Base-by-base conservation (phyloP, 73 alveolate species). In the Stentor coeruleus region DNA sequence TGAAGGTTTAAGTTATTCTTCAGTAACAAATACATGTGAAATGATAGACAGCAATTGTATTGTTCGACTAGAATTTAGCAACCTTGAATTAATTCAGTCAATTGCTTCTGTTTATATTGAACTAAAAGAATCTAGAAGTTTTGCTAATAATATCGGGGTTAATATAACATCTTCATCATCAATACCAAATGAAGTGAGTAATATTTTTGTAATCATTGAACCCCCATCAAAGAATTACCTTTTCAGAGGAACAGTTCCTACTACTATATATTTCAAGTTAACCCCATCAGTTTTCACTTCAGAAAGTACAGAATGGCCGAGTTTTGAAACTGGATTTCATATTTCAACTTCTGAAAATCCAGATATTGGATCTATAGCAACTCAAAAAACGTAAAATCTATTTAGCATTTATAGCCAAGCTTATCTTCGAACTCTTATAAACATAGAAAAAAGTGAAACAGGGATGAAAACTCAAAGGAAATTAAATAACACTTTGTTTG, bases 211-310 rank as follows among this genome's bases (percentile, higher is more conserved):
- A 11, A 11, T 49, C 20, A 49, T 49, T 20, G 20, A 49, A 49
- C 28, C 66, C 6, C 66, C 66, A 49, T 49, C 66, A 11, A 20
- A 49, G 20, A 11, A 6, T 20, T 11, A 6, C 20, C 28, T 49
- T 49, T 49, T 49, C 66, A 49, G 20, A 49, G 66, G 66, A 49
- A 11, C 20, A 6, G 20, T 11, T 20, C 66, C 66, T 6, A 49
- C 66, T 11, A 49, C 66, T 11, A 11, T 49, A 11, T 49, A 11
- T 49, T 11, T 49, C 20, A 20, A 49, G 20, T 49, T 49, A 11
- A 11, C 66, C 6, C 66, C 66, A 11, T 49, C 66, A 49, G 40
- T 66, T 66, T 66, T 66, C 37, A 66, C 37, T 26, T 66, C 79
- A 20, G 40, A 66, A 33, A 28, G 49, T 28, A 66, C 49, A 20